Percentiles rank a stretch among this genome's conserved stretches.
Conservation (phyloP, 768 basidiomycete species). For the Suillus cothurnatus region DNA sequence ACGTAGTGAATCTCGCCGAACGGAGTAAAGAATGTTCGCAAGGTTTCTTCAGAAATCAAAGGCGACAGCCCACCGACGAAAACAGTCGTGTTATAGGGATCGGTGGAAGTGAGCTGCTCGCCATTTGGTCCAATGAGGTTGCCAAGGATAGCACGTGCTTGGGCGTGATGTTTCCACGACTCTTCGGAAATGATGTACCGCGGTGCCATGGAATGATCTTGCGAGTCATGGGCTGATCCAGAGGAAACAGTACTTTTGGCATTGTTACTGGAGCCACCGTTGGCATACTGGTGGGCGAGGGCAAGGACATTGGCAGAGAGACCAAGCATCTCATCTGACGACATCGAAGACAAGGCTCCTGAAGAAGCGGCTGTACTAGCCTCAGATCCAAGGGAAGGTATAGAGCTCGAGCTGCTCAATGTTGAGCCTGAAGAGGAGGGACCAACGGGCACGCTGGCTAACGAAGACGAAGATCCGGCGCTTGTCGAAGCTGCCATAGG, state of each 20-base stretch:
- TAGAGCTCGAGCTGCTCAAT: constrained; percentile 52
- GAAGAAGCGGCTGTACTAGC: constrained; percentile 50
- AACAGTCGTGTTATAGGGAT: constrained; percentile 96
- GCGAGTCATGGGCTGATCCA: constrained; percentile 46
- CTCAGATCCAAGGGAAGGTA: constrained; percentile 52
- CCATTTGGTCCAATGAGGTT: constrained; percentile 87
- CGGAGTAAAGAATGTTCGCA: constrained; percentile 89
- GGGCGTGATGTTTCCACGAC: constrained; percentile 83
- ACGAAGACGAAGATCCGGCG: constrained; percentile 25
- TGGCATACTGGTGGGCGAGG: constrained; percentile 51
- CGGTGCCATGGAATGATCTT: constrained; percentile 43
- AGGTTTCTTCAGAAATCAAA: constrained; percentile 86
- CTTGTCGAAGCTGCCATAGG: constrained; percentile 54
- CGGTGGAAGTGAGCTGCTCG: constrained; percentile 83
- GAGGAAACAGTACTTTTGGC: constrained; percentile 29
- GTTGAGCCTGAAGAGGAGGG: constrained; percentile 50
- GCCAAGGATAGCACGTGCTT: constrained; percentile 79
- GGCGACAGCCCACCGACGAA: constrained; percentile 92
- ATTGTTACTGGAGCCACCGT: constrained; percentile 34
- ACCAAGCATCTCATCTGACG: constrained; percentile 57
- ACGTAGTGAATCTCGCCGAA: constrained; percentile 95
- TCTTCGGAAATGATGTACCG: constrained; percentile 69
- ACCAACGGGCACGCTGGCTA: constrained; percentile 38
- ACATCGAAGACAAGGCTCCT: constrained; percentile 48
- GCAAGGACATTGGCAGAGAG: constrained; percentile 46